Conservation (phyloP, 2,329 filamentous ascomycete species). For the Biscogniauxia mediterranea region DNA sequence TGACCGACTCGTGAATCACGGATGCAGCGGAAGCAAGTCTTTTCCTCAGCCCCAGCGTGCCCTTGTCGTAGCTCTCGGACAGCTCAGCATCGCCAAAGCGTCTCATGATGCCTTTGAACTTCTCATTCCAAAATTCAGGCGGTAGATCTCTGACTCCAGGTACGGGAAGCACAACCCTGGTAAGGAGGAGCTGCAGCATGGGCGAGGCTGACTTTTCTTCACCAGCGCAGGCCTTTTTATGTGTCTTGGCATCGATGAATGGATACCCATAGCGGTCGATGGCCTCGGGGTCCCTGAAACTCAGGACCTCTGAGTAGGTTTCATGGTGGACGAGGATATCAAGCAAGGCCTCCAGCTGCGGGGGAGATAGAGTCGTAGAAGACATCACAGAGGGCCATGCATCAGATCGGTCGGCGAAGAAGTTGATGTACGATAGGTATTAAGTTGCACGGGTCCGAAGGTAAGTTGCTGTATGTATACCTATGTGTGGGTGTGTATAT, state of each 20-base stretch:
- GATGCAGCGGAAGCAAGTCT: slow-evolving; percentile 71
- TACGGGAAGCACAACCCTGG: slow-evolving; percentile 61
- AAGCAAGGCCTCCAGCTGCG: slow-evolving; percentile 53
- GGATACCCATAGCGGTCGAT: slow-evolving; percentile 70
- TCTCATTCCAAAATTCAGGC: slow-evolving; percentile 62
- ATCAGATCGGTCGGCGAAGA: not conserved
- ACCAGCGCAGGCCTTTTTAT: slow-evolving; percentile 26
- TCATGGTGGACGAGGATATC: slow-evolving; percentile 60
- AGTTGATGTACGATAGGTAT: not conserved
- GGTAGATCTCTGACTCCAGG: slow-evolving; percentile 65
- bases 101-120: slow-evolving; percentile 57
- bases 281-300: slow-evolving; percentile 64
- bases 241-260: slow-evolving; percentile 43
- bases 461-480: too few relatives aligned
- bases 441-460: too few relatives aligned
- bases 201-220: slow-evolving; percentile 52
- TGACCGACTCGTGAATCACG: slow-evolving; percentile 66
- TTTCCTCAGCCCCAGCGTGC: slow-evolving; percentile 69
- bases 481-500: too few relatives aligned
- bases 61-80: slow-evolving; percentile 81
- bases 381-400: slow-evolving; percentile 3
- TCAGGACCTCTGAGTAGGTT: slow-evolving; percentile 67
- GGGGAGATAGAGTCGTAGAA: slow-evolving; percentile 25
- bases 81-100: slow-evolving; percentile 66
- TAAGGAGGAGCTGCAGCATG: slow-evolving; percentile 66